Base-by-base conservation (phyloP, 192 early-diverging fungal genomes). In the Backusella circina region DNA sequence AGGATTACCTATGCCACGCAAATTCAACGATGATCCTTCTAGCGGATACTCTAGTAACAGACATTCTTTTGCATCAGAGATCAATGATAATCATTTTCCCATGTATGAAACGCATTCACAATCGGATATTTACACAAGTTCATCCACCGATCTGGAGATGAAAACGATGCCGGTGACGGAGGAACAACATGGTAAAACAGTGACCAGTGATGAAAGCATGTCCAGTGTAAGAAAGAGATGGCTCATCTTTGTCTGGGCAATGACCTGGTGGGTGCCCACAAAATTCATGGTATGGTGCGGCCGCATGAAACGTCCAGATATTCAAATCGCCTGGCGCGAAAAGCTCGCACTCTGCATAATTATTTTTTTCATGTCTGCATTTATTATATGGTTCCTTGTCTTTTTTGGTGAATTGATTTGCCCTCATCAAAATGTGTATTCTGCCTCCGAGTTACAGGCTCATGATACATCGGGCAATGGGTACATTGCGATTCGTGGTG, bases 281-380 rank as follows among this genome's bases (percentile, higher is more conserved):
- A 73, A 72, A 36, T 88, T 82, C n/a, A 73, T 99, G 67, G 69
- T 38, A 13, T 88, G 80, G 76, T 92, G 93, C 77, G 95, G 95
- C 16, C 86, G 91, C 33, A 94, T 97, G 89, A 88, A 90, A 79
- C 88, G 90, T 65, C 86, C 82, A 23, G 93, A 95, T 77, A 84
- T 95, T 61, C 93, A 90, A 38, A 88, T 95, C 84, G 98, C 98
- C 15, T 99, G 98, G 98, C 89, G 98, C 66, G 98, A 99, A 82
- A 98, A 99, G 82, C 88, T 97, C 6, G 92, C 98, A 5, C 87
- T 99, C n/a, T 96, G 95, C 74, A 79, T 94, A 76, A 80, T 99
- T 67, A 95, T 97, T 41, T 84, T 91, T 23, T 87, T 95, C 65
- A 78, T 97, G 73, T 94, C 92, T 44, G 87, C 77, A n/a, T 79